A percentile compares a stretch with the other conserved stretches of the same genome.
These are phyloP conservation scores for Populus hybrid DNA, from an alignment of 441 rosid genomes.

Conservation along the genomic window DNA sequence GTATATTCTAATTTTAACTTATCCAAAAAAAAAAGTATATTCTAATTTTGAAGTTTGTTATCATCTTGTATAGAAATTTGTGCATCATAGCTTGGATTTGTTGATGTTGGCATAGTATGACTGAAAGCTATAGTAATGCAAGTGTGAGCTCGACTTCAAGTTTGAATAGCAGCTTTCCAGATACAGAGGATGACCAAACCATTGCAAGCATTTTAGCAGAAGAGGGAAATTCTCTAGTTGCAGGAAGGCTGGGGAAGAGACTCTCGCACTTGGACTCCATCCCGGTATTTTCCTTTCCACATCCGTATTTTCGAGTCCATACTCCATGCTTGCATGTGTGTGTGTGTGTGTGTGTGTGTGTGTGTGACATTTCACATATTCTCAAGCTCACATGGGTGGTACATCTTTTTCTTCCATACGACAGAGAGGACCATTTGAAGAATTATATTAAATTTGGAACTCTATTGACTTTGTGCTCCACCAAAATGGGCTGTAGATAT, in stretches of 20 bases:
- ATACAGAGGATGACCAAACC: constrained; percentile 81
- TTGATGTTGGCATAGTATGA: constrained; percentile 43
- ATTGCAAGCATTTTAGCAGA: constrained; percentile 74
- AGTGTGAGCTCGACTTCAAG: constrained; percentile 85
- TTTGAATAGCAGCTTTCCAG: constrained; percentile 65
- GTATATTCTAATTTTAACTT: background rate
- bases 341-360: too few relatives aligned
- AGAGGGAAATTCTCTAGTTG: constrained; percentile 49
- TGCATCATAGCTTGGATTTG: constrained; percentile 42
- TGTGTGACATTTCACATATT: constrained; percentile 43
- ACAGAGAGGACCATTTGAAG: background rate
- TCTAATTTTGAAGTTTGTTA: constrained; percentile 7
- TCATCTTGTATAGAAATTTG: background rate
- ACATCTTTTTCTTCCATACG: background rate
- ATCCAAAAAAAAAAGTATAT: background rate
- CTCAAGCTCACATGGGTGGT: background rate
- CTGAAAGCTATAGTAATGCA: constrained; percentile 52
- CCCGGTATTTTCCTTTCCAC: constrained; percentile 46
- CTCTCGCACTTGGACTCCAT: constrained; percentile 89
- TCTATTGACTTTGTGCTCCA: background rate
- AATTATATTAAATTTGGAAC: background rate
- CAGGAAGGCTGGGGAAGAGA: constrained; percentile 68
- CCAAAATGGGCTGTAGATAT: too few relatives aligned
- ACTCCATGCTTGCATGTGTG: too few relatives aligned
- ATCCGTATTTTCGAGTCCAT: constrained; percentile 13